Evolutionary conservation across 192 early-diverging fungal species (phyloP).

Genomic region (Radiomyces spectabilis): DNA sequence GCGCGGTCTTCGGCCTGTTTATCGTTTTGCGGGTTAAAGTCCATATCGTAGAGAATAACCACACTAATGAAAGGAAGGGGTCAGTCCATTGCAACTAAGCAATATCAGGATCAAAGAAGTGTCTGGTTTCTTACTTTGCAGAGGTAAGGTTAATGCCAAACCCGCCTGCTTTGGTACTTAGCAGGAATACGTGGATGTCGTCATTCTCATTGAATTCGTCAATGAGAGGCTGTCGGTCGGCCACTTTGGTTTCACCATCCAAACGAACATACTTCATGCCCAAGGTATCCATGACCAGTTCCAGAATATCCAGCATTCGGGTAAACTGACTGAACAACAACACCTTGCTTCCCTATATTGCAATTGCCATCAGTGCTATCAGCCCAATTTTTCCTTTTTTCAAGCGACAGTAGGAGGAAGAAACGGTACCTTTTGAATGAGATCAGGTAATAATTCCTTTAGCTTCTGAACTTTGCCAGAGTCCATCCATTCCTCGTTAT

Average conservation of each 20-base stretch:
- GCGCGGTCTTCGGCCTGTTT: constrained; percentile 84
- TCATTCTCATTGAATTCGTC: constrained; percentile 65
- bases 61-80: constrained; percentile 20
- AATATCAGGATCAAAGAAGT: background rate
- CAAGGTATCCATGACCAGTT: constrained; percentile 54
- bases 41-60: constrained; percentile 70
- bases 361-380: too few relatives aligned
- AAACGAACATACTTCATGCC: constrained; percentile 47
- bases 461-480: constrained; percentile 69
- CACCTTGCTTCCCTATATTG: constrained; percentile 46
- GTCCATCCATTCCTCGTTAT: constrained; percentile 55
- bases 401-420: background rate
- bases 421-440: constrained; percentile 31
- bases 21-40: constrained; percentile 87
- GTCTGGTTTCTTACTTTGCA: constrained; percentile 38
- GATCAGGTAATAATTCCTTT: constrained; percentile 41
- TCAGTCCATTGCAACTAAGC: background rate
- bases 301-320: constrained; percentile 74
- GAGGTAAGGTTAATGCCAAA: constrained; percentile 77
- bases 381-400: too few relatives aligned
- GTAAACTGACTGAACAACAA: constrained; percentile 87
- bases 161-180: constrained; percentile 76
- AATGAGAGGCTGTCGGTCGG: constrained; percentile 66
- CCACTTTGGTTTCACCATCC: constrained; percentile 64
- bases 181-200: constrained; percentile 53